Evolutionary conservation across 2,329 filamentous ascomycete genomes (phyloP).

Genomic region (Huntiella decipiens): DNA sequence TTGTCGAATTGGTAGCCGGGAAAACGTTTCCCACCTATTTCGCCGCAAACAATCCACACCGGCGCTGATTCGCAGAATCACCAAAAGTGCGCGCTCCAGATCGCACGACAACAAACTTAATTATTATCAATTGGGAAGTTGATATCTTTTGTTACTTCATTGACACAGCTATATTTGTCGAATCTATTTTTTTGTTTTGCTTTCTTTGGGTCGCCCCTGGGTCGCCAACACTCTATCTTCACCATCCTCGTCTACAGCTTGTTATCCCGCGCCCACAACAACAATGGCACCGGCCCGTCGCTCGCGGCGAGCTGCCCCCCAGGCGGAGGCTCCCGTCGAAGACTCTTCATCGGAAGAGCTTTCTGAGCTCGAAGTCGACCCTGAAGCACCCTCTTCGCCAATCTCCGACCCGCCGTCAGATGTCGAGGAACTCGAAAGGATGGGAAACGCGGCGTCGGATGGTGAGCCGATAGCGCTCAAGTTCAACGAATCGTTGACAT

Average conservation of each 20-base stretch:
- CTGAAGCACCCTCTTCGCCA: constrained; percentile 10
- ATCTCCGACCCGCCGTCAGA: constrained; percentile 11
- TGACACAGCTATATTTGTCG: too few species aligned
- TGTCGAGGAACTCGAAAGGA: constrained; percentile 7
- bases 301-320: constrained; percentile 10
- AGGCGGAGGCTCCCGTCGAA: constrained; percentile 6
- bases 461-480: constrained; percentile 27
- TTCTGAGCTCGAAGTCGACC: constrained; percentile 8
- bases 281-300: constrained; percentile 11
- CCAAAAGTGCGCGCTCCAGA: too few species aligned
- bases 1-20: too few species aligned
- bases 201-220: not conserved
- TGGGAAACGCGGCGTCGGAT: constrained; percentile 16
- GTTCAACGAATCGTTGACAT: constrained; percentile 76
- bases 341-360: constrained; percentile 9
- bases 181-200: not conserved
- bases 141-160: too few species aligned
- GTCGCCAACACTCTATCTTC: not conserved
- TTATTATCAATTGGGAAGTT: too few species aligned
- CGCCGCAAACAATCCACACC: too few species aligned
- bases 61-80: too few species aligned
- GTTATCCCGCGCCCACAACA: too few species aligned
- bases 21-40: too few species aligned
- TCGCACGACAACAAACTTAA: too few species aligned
- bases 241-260: not conserved